phyloP scores from a whole-genome alignment of 2,329 filamentous ascomycete genomes.

The Coleophoma crateriformis region DNA sequence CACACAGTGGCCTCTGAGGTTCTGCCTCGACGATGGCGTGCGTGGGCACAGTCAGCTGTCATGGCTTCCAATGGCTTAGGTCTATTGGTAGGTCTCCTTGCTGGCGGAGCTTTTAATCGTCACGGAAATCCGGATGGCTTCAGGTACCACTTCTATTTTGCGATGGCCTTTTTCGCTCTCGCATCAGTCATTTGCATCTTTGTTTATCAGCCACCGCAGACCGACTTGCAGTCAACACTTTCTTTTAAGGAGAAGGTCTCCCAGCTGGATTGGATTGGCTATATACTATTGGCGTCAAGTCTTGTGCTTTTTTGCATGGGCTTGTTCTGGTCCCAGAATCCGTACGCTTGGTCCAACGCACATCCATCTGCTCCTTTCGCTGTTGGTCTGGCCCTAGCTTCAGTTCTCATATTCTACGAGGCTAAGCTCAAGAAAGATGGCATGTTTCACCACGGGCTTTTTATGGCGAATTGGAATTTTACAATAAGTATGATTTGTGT shows the following conservation, averaged over 20 bases:
- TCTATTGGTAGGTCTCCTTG: conserved; percentile 25
- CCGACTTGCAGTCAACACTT: conserved; percentile 20
- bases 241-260: conserved; percentile 26
- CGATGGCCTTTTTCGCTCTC: conserved; percentile 22
- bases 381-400: conserved; percentile 24
- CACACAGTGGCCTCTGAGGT: conserved; percentile 34
- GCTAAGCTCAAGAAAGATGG: conserved; percentile 29
- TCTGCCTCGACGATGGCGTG: conserved; percentile 29
- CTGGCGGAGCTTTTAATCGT: conserved; percentile 29
- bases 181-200: conserved; percentile 21
- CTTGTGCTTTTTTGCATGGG: conserved; percentile 33
- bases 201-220: conserved; percentile 28
- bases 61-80: conserved; percentile 27
- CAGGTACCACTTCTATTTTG: conserved; percentile 30
- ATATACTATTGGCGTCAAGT: conserved; percentile 26
- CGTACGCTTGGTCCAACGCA: conserved; percentile 31
- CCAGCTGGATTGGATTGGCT: conserved; percentile 34
- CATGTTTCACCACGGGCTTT: conserved; percentile 35
- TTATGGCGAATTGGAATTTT: conserved; percentile 30
- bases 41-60: conserved; percentile 28
- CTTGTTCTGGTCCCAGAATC: conserved; percentile 32
- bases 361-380: conserved; percentile 30
- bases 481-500: conserved; percentile 28
- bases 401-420: conserved; percentile 28
- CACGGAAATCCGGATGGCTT: conserved; percentile 26